Conservation (phyloP, 371 early-diverging fungal genomes). For the Apophysomyces ossiformis region DNA sequence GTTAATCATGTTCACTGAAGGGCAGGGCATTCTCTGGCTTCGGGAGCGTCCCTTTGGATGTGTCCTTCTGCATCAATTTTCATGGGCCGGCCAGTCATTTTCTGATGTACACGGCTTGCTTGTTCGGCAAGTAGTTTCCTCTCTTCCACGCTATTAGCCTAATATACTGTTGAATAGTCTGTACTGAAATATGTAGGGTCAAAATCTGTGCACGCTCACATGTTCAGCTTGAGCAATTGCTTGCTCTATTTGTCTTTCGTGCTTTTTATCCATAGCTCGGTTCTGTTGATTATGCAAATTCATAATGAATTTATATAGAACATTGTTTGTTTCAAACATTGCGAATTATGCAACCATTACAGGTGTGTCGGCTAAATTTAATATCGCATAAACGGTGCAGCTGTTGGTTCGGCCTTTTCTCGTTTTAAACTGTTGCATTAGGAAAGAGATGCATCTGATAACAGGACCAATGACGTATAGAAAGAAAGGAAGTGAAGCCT, state of each 20-base stretch:
- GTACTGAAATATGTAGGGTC: background rate
- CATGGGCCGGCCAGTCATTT: slow-evolving; percentile 35
- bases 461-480: too few species aligned
- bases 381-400: too few species aligned
- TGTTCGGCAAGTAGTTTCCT: slow-evolving; percentile 27
- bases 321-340: too few species aligned
- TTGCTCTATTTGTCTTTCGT: slow-evolving; percentile 12
- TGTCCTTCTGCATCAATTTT: slow-evolving; percentile 34
- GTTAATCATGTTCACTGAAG: slow-evolving; percentile 7
- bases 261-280: background rate
- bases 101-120: slow-evolving; percentile 29
- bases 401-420: too few species aligned
- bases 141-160: slow-evolving; percentile 22
- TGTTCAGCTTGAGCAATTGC: slow-evolving; percentile 17
- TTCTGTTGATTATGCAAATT: too few species aligned
- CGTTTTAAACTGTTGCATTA: too few species aligned
- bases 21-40: slow-evolving; percentile 33
- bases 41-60: slow-evolving; percentile 20
- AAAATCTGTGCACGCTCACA: background rate
- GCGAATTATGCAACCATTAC: too few species aligned
- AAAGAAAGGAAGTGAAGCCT: too few species aligned
- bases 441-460: too few species aligned
- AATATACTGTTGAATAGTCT: background rate
- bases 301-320: too few species aligned
- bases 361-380: too few species aligned